Evolutionary conservation across 768 basidiomycete species (phyloP).

Genomic region (Leccinum boreale): DNA sequence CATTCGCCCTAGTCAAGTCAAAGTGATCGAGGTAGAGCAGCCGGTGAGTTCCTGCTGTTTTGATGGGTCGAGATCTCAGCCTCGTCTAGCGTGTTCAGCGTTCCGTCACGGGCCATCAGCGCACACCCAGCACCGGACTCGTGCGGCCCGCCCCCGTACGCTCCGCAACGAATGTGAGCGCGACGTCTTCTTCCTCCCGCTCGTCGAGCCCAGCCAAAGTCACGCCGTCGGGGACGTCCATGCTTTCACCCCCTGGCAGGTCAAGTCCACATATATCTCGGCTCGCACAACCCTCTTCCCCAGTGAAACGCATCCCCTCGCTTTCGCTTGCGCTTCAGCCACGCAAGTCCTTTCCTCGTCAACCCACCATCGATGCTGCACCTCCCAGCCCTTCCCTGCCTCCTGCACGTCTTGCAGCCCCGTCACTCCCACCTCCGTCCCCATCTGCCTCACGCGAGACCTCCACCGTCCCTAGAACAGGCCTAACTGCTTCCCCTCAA

Average conservation of each 20-base stretch:
- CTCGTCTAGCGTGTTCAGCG: constrained; percentile 29
- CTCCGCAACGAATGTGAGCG: constrained; percentile 30
- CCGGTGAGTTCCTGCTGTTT: constrained; percentile 15
- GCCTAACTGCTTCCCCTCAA: constrained; percentile 35
- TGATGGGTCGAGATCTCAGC: background rate
- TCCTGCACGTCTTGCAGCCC: constrained; percentile 26
- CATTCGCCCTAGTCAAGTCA: constrained; percentile 83
- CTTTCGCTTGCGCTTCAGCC: constrained; percentile 45
- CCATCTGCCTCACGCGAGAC: constrained; percentile 24
- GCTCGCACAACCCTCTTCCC: constrained; percentile 43
- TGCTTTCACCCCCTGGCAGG: constrained; percentile 30
- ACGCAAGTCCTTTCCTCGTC: constrained; percentile 48
- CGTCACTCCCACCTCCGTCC: constrained; percentile 1
- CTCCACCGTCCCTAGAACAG: constrained; percentile 28
- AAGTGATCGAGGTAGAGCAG: constrained; percentile 41
- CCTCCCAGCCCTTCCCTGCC: constrained; percentile 28
- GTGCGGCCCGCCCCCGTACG: constrained; percentile 41
- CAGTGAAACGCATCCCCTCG: constrained; percentile 53
- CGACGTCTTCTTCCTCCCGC: constrained; percentile 50
- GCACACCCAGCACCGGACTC: constrained; percentile 51
- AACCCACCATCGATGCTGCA: constrained; percentile 36
- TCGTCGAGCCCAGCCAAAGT: constrained; percentile 63
- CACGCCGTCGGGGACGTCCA: constrained; percentile 14
- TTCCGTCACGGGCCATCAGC: constrained; percentile 50
- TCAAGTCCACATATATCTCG: constrained; percentile 27